Evolutionary conservation across 495 filamentous ascomycete species (phyloP), one percentile per base, ranked within the genome.

Genomic region (Talaromyces stipitatus): DNA sequence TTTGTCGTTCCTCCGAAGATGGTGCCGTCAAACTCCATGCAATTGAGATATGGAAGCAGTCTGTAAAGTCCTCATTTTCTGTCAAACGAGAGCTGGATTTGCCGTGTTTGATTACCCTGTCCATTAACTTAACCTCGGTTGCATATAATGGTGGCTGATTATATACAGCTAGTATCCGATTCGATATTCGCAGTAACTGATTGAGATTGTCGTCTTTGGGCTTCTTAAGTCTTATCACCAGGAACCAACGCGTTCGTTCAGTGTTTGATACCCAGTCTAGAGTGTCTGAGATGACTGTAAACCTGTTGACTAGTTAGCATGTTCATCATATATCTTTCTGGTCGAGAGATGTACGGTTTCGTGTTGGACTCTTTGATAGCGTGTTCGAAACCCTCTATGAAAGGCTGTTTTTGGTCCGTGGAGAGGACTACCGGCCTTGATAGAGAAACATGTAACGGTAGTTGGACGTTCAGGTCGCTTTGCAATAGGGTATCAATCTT

Each of bases 361-460:
- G 84, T 70, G 23, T 73, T 60, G 16, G 72, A 76, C 18, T 66
- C 58, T 1, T 61, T 58, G 12, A 87, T 69, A 10, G 59, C 53
- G 0, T 65, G 61, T 50, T 65, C 27, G 27, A 74, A 41, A 0
- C 65, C 60, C 12, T 78, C 69, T 2, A 85, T 69, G 60, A 95
- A 95, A 1, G 56, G 51, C 20, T 85, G 80, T 22, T 85, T 84
- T 61, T 89, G 80, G 23, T 81, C 72, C 0, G 87, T 88, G 55
- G 72, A 69, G 3, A 96, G 79, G 20, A 80, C 71, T 20, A 95
- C 68, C 2, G 91, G 84, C 8, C 86, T 73, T 9, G 94, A 97
- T 9, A 98, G 77, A 62, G 90, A 95, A 63, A 98, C 82, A 71
- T 98, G 94, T 22, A 98, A 79, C 3, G 92, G 91, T 51, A 87